These are phyloP conservation scores for Clathrus columnatus DNA, from an alignment of 768 basidiomycete species.

Conservation along the genomic window DNA sequence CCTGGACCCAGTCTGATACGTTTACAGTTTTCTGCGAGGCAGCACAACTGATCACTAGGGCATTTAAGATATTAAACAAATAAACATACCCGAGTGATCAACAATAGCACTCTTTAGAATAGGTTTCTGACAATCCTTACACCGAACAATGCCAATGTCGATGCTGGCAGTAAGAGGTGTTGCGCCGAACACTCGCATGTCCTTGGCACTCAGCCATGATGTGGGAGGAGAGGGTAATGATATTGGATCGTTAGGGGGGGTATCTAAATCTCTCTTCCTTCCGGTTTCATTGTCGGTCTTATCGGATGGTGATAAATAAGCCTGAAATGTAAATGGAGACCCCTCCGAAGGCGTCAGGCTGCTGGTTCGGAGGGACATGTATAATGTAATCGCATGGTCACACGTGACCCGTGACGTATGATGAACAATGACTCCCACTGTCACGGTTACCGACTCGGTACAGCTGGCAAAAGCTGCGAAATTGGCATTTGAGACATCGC, in stretches of 20 bases:
- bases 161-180: constrained; percentile 48
- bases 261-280: constrained; percentile 18
- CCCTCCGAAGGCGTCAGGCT: constrained; percentile 31
- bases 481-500: constrained; percentile 77
- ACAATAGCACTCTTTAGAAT: constrained; percentile 63
- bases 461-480: constrained; percentile 73
- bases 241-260: constrained; percentile 26
- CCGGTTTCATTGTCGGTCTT: constrained; percentile 19
- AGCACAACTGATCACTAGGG: not conserved
- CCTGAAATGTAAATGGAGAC: constrained; percentile 59
- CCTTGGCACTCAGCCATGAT: constrained; percentile 73
- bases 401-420: no score
- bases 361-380: constrained; percentile 13
- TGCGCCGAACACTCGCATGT: constrained; percentile 83
- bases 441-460: not conserved
- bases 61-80: not conserved
- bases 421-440: not conserved
- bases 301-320: constrained; percentile 22
- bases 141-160: constrained; percentile 59
- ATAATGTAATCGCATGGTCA: not conserved
- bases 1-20: constrained; percentile 37
- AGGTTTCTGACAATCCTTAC: constrained; percentile 76
- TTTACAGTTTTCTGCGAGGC: constrained; percentile 46
- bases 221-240: constrained; percentile 66
- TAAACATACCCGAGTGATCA: constrained; percentile 64